Evolutionary conservation across 306 rosid genomes (phyloP).

Genomic region (Quercus ilex): DNA sequence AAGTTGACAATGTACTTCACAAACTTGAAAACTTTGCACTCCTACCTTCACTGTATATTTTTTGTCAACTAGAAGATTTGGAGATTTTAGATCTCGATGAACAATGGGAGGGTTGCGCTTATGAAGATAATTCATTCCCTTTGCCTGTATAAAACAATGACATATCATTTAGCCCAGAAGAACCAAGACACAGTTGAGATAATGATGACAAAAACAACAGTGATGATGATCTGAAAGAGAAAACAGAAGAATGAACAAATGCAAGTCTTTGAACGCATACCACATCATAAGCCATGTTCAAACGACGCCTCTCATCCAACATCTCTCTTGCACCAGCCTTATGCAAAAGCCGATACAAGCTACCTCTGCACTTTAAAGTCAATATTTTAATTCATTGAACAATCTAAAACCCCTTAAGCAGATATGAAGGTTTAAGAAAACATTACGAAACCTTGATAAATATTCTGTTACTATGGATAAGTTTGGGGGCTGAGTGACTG

Average conservation of each 20-base stretch:
- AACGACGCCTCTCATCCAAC: constrained; percentile 88
- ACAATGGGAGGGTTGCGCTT: constrained; percentile 93
- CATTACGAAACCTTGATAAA: constrained; percentile 70
- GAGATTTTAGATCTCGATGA: constrained; percentile 96
- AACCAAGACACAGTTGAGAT: background rate
- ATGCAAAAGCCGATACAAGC: constrained; percentile 91
- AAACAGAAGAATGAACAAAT: background rate
- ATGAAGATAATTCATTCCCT: constrained; percentile 99
- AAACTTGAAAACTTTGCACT: constrained; percentile 16
- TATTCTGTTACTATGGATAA: constrained; percentile 97
- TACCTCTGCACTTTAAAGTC: constrained; percentile 75
- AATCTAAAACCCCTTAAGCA: constrained; percentile 16
- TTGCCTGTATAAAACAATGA: constrained; percentile 60
- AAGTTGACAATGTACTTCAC: background rate
- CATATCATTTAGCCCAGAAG: constrained; percentile 15
- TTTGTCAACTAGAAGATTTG: constrained; percentile 96
- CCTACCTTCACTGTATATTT: constrained; percentile 93
- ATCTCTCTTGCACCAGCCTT: constrained; percentile 74
- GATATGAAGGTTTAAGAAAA: constrained; percentile 14
- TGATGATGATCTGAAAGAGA: constrained; percentile 16
- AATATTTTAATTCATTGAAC: constrained; percentile 14
- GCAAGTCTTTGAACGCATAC: constrained; percentile 44
- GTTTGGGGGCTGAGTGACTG: constrained; percentile 94
- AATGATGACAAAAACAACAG: background rate
- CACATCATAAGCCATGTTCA: constrained; percentile 95